Conservation (phyloP, 2,329 filamentous ascomycete species). For the Nemania abortiva region DNA sequence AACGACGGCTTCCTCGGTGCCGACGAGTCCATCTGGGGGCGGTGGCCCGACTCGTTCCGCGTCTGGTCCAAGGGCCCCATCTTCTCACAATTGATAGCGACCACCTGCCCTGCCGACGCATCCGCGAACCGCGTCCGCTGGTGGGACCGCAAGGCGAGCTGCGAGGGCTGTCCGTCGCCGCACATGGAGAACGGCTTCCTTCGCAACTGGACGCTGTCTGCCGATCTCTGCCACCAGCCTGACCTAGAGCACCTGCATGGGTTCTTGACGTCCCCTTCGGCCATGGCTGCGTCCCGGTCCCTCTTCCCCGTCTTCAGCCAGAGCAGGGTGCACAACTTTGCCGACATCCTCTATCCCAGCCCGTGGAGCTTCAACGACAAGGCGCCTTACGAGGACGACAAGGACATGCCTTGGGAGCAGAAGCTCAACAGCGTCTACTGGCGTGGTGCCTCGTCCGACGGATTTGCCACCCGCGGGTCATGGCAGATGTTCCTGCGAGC, state of each 20-base stretch:
- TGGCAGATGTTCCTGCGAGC: conserved; percentile 72
- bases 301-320: conserved; percentile 69
- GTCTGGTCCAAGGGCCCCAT: conserved; percentile 49
- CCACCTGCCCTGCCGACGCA: conserved; percentile 61
- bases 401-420: conserved; percentile 59
- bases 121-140: conserved; percentile 56
- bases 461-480: conserved; percentile 60
- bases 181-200: conserved; percentile 57
- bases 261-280: conserved; percentile 61
- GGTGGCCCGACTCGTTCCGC: conserved; percentile 45
- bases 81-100: conserved; percentile 54
- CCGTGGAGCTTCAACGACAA: conserved; percentile 57
- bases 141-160: conserved; percentile 56
- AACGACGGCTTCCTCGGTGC: conserved; percentile 41
- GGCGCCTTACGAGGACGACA: conserved; percentile 54
- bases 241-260: conserved; percentile 64
- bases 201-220: conserved; percentile 55
- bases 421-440: conserved; percentile 65
- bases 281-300: conserved; percentile 57
- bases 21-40: conserved; percentile 44
- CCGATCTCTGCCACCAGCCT: conserved; percentile 64
- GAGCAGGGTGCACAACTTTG: conserved; percentile 65
- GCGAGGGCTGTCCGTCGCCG: conserved; percentile 52
- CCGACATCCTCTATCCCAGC: conserved; percentile 62
- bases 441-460: conserved; percentile 66